Evolutionary conservation across 2,329 filamentous ascomycete species (phyloP).

Genomic region (Fusarium incarnatum): DNA sequence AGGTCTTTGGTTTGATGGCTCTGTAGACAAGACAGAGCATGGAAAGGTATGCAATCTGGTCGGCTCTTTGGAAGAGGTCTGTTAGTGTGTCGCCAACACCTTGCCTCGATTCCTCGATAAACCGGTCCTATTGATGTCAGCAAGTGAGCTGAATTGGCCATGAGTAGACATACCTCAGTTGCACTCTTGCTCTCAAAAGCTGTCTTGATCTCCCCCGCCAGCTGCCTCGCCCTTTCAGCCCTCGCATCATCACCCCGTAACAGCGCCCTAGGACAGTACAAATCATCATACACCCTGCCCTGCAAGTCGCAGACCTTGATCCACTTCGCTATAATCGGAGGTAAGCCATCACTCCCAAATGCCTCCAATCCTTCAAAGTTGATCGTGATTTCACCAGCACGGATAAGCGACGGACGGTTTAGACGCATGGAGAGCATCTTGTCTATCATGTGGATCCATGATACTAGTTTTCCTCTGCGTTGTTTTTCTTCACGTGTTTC

Average conservation of each 20-base stretch:
- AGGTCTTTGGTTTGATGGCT: background rate
- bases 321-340: constrained; percentile 1
- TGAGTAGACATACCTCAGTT: background rate
- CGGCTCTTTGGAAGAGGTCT: constrained; percentile 1
- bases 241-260: background rate
- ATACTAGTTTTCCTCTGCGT: background rate
- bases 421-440: constrained; percentile 17
- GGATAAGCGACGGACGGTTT: background rate
- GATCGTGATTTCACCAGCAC: background rate
- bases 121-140: background rate
- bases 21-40: constrained; percentile 11
- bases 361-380: constrained; percentile 1
- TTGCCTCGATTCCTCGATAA: background rate
- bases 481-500: constrained; percentile 5
- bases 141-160: fast-evolving
- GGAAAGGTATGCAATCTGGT: constrained; percentile 3
- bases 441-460: constrained; percentile 5
- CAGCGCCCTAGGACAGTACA: constrained; percentile 4
- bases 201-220: background rate
- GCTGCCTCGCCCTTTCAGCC: background rate
- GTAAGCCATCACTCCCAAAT: background rate
- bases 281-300: background rate
- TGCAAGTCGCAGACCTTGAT: background rate
- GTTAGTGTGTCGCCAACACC: background rate
- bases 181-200: background rate